Evolutionary conservation across 73 alveolate genomes (phyloP), one percentile per base, ranked within the genome.

Genomic region (Tetrahymena borealis): DNA sequence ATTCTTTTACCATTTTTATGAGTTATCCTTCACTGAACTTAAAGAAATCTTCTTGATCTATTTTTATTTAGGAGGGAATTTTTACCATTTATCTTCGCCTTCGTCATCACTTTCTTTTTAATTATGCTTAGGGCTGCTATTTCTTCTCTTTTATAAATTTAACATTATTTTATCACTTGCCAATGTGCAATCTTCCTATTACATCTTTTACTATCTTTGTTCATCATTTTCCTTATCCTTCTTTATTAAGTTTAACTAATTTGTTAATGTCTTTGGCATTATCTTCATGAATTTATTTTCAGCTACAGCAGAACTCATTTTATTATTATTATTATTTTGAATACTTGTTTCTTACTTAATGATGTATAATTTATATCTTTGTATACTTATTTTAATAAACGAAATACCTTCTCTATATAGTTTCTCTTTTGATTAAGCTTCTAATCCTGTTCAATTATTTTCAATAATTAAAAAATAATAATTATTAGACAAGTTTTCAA

Each of bases 271-370:
- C 85, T 60, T 60, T 15, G 85, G 85, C 3, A 60, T 13, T 60
- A 60, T 9, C 28, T 60, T 60, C 85, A 60, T 60, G 28, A 60
- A 60, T 60, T 60, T 60, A 15, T 60, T 60, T 60, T 60, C 85
- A 60, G 85, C 85, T 60, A 60, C n/a, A 18, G 85, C 85, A 60
- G 85, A 60, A 60, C 85, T 60, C 85, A 60, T 60, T 60, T 60
- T 60, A 32, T 60, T 60, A 24, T n/a, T n/a, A n/a, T n/a, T n/a
- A n/a, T n/a, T n/a, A n/a, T n/a, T n/a, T n/a, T n/a, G n/a, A n/a
- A n/a, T n/a, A n/a, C n/a, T n/a, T n/a, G n/a, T n/a, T n/a, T n/a
- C n/a, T n/a, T n/a, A n/a, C n/a, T n/a, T n/a, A n/a, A n/a, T n/a
- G n/a, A n/a, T n/a, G n/a, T n/a, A n/a, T n/a, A n/a, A n/a, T n/a